Evolutionary conservation across 129 eudicot species (phyloP).

Genomic region (Artemisia argyi): DNA sequence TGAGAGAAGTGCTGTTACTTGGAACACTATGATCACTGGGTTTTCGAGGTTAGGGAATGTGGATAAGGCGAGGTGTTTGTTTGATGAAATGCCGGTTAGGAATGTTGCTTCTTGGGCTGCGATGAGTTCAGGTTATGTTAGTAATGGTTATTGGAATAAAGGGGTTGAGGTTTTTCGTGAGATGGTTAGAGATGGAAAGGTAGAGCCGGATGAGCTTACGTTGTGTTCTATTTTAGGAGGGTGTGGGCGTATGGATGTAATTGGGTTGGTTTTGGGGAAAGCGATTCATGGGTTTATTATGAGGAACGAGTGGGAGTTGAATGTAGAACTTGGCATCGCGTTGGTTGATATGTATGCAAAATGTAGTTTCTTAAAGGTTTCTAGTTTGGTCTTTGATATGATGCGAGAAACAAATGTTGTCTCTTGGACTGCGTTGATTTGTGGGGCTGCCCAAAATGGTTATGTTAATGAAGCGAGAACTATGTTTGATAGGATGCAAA

Average conservation of each 20-base stretch:
- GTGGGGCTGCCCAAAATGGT: constrained; percentile 63
- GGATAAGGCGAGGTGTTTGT: constrained; percentile 36
- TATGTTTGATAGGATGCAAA: constrained; percentile 49
- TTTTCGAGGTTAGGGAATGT: constrained; percentile 38
- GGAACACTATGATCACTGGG: constrained; percentile 67
- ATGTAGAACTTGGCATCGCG: constrained; percentile 53
- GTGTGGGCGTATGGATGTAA: constrained; percentile 49
- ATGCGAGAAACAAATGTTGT: constrained; percentile 42
- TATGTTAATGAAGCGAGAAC: constrained; percentile 42
- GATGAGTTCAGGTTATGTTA: constrained; percentile 48
- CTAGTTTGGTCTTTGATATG: constrained; percentile 42
- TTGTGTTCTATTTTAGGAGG: constrained; percentile 41
- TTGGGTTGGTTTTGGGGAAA: constrained; percentile 53
- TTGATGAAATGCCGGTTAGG: constrained; percentile 54
- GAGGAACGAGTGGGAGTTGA: constrained; percentile 46
- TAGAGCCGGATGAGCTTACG: constrained; percentile 51
- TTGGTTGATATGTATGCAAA: constrained; percentile 67
- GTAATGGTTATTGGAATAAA: constrained; percentile 17
- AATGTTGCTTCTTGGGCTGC: constrained; percentile 57
- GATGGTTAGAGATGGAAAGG: constrained; percentile 34
- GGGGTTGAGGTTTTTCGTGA: constrained; percentile 44
- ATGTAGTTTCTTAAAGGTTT: constrained; percentile 53
- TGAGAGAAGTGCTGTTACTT: constrained; percentile 52
- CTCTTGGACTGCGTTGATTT: constrained; percentile 71
- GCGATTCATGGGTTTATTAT: constrained; percentile 48